These are phyloP conservation scores for Gossypium arboreum DNA, from an alignment of 345 rosid species.

Conservation along the genomic window DNA sequence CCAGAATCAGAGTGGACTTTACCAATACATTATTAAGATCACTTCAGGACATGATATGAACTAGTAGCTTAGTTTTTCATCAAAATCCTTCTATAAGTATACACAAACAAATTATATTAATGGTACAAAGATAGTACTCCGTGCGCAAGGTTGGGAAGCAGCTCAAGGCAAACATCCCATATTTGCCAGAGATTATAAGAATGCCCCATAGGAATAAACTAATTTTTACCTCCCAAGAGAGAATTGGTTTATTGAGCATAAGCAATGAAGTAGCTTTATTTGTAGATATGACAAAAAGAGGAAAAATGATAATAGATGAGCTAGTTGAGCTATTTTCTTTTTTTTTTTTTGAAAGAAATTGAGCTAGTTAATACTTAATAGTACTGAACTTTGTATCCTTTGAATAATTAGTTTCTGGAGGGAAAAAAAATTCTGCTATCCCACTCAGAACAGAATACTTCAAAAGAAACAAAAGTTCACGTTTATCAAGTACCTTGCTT, in stretches of 20 bases:
- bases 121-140: neutral
- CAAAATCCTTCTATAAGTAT: neutral
- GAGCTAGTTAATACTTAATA: too few species aligned
- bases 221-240: neutral
- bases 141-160: neutral
- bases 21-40: neutral
- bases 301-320: neutral
- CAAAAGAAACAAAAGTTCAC: constrained; percentile 8
- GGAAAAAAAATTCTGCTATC: neutral
- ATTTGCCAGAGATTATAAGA: neutral
- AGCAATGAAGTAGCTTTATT: neutral
- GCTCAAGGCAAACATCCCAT: neutral
- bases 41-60: constrained; percentile 5
- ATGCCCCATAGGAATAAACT: neutral
- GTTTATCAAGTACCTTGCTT: constrained; percentile 62
- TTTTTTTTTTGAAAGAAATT: too few species aligned
- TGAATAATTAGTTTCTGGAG: neutral
- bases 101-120: neutral
- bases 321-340: neutral
- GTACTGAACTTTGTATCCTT: neutral
- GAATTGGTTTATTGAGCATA: neutral
- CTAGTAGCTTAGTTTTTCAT: neutral
- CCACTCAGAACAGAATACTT: neutral
- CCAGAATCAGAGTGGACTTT: neutral
- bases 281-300: neutral